phyloP scores from a whole-genome alignment of 768 basidiomycete genomes.

The Russula ochroleuca region DNA sequence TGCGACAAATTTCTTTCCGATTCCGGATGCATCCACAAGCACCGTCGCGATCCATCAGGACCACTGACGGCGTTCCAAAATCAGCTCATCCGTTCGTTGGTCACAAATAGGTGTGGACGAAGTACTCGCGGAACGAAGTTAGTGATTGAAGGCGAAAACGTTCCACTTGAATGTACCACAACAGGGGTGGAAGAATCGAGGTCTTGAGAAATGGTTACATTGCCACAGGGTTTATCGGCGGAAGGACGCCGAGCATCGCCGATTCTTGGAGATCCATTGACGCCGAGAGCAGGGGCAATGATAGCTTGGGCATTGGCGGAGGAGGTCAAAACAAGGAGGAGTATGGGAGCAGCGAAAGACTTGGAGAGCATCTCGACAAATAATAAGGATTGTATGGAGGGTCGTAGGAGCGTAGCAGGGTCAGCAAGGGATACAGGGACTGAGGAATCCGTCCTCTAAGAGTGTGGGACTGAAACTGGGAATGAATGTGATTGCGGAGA shows the following conservation, averaged over 20 bases:
- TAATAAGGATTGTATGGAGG: background rate
- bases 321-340: slow-evolving; percentile 38
- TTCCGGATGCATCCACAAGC: slow-evolving; percentile 42
- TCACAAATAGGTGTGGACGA: slow-evolving; percentile 32
- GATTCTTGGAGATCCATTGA: slow-evolving; percentile 26
- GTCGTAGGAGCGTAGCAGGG: background rate
- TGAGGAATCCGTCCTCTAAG: too few species aligned
- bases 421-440: background rate
- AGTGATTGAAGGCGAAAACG: slow-evolving; percentile 40
- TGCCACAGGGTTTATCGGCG: slow-evolving; percentile 41
- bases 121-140: slow-evolving; percentile 47
- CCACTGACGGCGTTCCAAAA: slow-evolving; percentile 29
- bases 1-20: slow-evolving; percentile 35
- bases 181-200: slow-evolving; percentile 38
- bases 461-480: background rate
- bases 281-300: slow-evolving; percentile 42
- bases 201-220: slow-evolving; percentile 39
- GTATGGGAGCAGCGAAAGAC: slow-evolving; percentile 31
- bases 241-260: slow-evolving; percentile 34
- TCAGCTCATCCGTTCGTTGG: slow-evolving; percentile 40
- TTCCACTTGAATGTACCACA: slow-evolving; percentile 36
- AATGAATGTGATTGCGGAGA: background rate
- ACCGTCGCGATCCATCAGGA: slow-evolving; percentile 36
- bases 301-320: slow-evolving; percentile 42
- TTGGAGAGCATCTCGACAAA: slow-evolving; percentile 31